Evolutionary conservation across 2,329 filamentous ascomycete species (phyloP).

Genomic region (Trichoderma endophyticum): DNA sequence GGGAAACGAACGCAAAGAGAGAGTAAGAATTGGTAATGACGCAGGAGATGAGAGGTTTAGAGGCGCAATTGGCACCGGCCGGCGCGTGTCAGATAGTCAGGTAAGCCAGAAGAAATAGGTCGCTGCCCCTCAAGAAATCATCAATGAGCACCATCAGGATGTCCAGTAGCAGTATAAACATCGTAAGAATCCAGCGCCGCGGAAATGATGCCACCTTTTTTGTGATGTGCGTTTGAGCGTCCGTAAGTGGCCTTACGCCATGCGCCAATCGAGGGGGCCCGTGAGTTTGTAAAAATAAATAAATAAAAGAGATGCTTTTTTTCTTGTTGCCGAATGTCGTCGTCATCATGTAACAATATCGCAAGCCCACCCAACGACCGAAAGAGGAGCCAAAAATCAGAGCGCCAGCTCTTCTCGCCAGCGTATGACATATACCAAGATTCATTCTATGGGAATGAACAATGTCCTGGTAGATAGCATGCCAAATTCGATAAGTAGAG

Average conservation of each 20-base stretch:
- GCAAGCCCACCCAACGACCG: slow-evolving; percentile 23
- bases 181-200: slow-evolving; percentile 35
- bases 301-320: slow-evolving; percentile 24
- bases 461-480: not conserved
- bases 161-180: slow-evolving; percentile 11
- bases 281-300: slow-evolving; percentile 26
- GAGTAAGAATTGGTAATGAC: slow-evolving; percentile 10
- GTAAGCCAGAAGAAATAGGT: not conserved
- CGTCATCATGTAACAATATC: slow-evolving; percentile 29
- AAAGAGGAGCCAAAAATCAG: not conserved
- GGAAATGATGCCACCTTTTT: slow-evolving; percentile 37
- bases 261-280: slow-evolving; percentile 37
- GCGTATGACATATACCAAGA: not conserved
- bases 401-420: not conserved
- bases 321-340: slow-evolving; percentile 30
- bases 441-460: not conserved
- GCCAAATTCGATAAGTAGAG: slow-evolving; percentile 4
- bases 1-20: slow-evolving; percentile 16
- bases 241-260: slow-evolving; percentile 38
- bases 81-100: not conserved
- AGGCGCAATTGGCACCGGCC: not conserved
- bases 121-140: not conserved
- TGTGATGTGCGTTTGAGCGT: slow-evolving; percentile 21
- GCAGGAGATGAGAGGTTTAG: not conserved
- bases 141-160: not conserved